Base-by-base conservation (phyloP, 2,329 filamentous ascomycete genomes). In the Pezicula radicicola region DNA sequence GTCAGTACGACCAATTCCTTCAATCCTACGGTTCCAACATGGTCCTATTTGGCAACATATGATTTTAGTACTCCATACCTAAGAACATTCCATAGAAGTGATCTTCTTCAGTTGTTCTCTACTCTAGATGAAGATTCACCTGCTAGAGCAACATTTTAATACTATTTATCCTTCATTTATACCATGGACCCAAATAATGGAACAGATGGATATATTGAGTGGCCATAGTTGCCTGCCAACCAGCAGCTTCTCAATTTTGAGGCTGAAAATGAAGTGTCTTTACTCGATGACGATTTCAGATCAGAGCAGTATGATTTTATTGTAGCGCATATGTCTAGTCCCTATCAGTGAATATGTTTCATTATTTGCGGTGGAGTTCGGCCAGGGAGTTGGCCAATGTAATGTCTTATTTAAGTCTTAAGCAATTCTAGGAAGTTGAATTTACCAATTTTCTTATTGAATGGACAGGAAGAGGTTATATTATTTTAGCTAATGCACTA, bases 1-100 rank as follows among this genome's bases (percentile, higher is more conserved):
- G 78, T 94, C 21, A 63, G 75, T 13, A 52, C 62, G 0, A 67
- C 81, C 2, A 62, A 66, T 0, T 49, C 69, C 1, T 69, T 72
- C 13, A 76, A 83, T 55, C 83, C 84, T 0, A 60, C 69, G 30
- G 81, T 91, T 0, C 82, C 83, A 0, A 72, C 75, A 1, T 94
- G 88, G 87, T 89, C 85, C 0, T 94, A 91, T 69, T 77, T 94
- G 1, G 72, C 85, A 0, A 85, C 83, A 0, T 92, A 92, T 70
- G 69, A 87, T 71, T 82, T 85, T 63, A 85, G 85, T 9, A 86
- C 83, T 0, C 85, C 89, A 0, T 70, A 92, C 43, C 67, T 93
- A 0, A 89, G 90, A 18, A 92, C 88, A 0, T 88, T 90, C 69
- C 90, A 94, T 66, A 85, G 70, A 13, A 82, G 78, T 1, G 89